Evolutionary conservation across 345 rosid genomes (phyloP).

Genomic region (Euclidium syriacum): DNA sequence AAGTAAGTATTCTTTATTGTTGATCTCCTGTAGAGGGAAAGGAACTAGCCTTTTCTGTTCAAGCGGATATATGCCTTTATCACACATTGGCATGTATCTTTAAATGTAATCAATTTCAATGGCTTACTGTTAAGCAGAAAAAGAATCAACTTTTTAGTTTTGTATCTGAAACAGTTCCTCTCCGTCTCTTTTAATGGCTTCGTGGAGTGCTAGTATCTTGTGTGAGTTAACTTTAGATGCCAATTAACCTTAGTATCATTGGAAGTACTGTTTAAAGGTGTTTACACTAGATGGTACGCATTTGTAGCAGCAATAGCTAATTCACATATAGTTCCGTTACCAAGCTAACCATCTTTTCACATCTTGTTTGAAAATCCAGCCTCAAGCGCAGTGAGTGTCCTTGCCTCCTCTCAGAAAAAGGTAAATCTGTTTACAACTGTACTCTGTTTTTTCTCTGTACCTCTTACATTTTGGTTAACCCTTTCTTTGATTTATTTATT

Average conservation of each 20-base stretch:
- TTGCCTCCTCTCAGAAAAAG: constrained; percentile 44
- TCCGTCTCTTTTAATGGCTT: not conserved
- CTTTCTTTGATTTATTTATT: not conserved
- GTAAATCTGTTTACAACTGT: constrained; percentile 32
- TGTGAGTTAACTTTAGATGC: constrained; percentile 6
- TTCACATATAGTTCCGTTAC: constrained; percentile 7
- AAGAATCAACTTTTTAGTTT: not conserved
- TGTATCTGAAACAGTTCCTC: not conserved
- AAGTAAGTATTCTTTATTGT: constrained; percentile 39
- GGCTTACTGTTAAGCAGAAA: not conserved
- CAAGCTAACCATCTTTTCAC: constrained; percentile 11
- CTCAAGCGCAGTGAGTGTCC: constrained; percentile 34
- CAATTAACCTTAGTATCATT: constrained; percentile 1
- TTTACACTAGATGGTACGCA: not conserved
- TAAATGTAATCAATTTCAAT: not conserved
- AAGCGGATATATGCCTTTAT: not conserved
- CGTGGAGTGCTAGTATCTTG: not conserved
- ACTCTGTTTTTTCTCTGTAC: not conserved
- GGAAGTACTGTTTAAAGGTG: constrained; percentile 2
- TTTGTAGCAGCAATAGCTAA: not conserved
- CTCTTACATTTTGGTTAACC: not conserved
- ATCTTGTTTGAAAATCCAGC: constrained; percentile 34
- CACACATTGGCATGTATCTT: not conserved
- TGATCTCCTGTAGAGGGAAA: not conserved
- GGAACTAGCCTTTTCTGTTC: not conserved